Conservation (phyloP, 1,284 basidiomycete species). For the Rhodotorula sp. region DNA sequence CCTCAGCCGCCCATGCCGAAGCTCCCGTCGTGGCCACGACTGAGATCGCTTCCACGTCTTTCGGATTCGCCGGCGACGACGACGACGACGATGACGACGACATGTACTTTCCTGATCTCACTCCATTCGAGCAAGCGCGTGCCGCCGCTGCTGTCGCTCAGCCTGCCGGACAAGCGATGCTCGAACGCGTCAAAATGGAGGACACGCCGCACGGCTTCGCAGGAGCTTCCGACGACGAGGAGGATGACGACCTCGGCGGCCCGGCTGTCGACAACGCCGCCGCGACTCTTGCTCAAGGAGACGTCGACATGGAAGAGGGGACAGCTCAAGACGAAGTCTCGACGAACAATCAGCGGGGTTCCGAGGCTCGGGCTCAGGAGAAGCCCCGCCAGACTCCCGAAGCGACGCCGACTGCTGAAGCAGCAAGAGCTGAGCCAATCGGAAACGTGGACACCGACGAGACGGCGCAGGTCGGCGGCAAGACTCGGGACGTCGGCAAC, state of each 20-base stretch:
- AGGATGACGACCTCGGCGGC: neutral
- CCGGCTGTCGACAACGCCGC: neutral
- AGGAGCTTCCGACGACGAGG: neutral
- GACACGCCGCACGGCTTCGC: neutral
- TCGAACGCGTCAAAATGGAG: neutral
- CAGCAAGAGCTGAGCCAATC: too few species aligned
- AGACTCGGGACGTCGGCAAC: too few species aligned
- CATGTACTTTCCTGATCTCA: neutral
- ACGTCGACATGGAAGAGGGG: too few species aligned
- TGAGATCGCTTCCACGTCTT: neutral
- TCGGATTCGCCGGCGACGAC: neutral
- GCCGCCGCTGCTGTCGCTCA: neutral
- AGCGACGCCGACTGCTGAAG: too few species aligned
- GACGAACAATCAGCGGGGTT: too few species aligned
- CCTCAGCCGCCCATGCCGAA: rapidly evolving
- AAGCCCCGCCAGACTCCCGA: too few species aligned
- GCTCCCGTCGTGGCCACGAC: neutral
- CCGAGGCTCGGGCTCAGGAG: too few species aligned
- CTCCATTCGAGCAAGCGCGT: neutral
- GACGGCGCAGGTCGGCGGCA: too few species aligned
- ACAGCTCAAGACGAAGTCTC: too few species aligned
- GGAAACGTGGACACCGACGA: too few species aligned
- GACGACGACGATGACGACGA: slow-evolving; percentile 7
- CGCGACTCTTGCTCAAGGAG: too few species aligned
- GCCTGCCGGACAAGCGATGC: neutral